phyloP scores from a whole-genome alignment of 2,329 filamentous ascomycete genomes.

The Bipolaris zeicola region DNA sequence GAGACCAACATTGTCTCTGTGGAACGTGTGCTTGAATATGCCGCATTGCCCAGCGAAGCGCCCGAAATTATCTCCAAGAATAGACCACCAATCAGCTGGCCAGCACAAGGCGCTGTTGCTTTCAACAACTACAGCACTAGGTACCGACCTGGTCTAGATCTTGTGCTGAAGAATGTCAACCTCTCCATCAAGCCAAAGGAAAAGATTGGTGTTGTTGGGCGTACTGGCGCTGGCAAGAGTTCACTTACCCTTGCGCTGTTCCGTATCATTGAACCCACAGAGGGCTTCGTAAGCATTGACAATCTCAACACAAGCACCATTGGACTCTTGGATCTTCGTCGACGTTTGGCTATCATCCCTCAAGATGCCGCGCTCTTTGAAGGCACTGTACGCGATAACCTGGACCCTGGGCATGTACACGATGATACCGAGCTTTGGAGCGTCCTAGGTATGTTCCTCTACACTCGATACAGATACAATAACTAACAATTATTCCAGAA shows the following conservation, averaged over 20 bases:
- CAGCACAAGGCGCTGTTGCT: constrained; percentile 81
- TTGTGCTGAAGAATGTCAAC: constrained; percentile 91
- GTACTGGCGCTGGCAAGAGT: constrained; percentile 95
- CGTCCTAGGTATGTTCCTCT: constrained; percentile 71
- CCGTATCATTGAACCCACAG: constrained; percentile 87
- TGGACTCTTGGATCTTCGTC: constrained; percentile 84
- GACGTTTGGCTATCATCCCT: constrained; percentile 92
- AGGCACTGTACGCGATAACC: constrained; percentile 89
- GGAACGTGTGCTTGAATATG: constrained; percentile 96
- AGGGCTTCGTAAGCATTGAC: constrained; percentile 88
- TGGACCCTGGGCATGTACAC: constrained; percentile 92
- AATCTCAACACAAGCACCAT: constrained; percentile 87
- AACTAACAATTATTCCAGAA: constrained; percentile 59
- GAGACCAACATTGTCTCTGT: constrained; percentile 99
- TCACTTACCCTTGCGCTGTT: constrained; percentile 92
- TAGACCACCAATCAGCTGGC: constrained; percentile 88
- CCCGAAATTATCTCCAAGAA: constrained; percentile 90
- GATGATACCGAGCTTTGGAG: constrained; percentile 98
- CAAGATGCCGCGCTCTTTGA: constrained; percentile 97
- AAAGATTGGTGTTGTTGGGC: constrained; percentile 96
- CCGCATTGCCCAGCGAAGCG: constrained; percentile 86
- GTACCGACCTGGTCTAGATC: constrained; percentile 86
- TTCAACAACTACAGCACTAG: constrained; percentile 95
- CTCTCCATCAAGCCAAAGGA: constrained; percentile 93
- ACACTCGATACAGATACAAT: neutral